Percentiles rank a stretch among this genome's conserved stretches.
Conservation (phyloP, 78 protist species). For the Cavenderia fasciculata region DNA sequence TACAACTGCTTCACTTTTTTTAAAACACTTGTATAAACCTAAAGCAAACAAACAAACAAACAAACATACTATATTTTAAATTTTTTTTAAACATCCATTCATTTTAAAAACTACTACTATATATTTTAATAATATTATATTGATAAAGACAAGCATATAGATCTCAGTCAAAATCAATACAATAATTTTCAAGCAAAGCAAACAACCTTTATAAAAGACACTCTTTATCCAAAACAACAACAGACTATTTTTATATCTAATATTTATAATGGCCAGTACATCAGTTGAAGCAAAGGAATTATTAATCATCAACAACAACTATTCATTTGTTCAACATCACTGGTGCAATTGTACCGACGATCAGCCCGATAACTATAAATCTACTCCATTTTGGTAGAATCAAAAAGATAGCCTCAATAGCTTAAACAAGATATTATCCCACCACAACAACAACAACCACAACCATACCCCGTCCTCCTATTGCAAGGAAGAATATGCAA, state of each 20-base stretch:
- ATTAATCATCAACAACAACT: neutral
- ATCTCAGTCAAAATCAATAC: too few relatives aligned
- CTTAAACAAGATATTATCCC: too few relatives aligned
- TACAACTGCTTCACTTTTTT: too few relatives aligned
- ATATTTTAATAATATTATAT: too few relatives aligned
- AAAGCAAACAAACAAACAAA: too few relatives aligned
- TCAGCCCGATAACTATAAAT: neutral
- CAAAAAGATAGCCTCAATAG: too few relatives aligned
- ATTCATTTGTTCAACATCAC: neutral
- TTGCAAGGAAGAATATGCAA: neutral
- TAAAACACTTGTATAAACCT: too few relatives aligned
- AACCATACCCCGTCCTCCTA: neutral
- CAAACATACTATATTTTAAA: too few relatives aligned
- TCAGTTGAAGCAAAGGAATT: conserved; percentile 3
- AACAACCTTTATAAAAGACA: neutral
- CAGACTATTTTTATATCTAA: neutral
- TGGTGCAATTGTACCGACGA: neutral
- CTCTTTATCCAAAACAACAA: neutral
- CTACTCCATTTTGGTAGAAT: conserved; percentile 12
- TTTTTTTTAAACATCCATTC: too few relatives aligned
- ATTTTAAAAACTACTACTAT: too few relatives aligned
- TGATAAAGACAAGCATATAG: too few relatives aligned
- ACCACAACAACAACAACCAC: too few relatives aligned
- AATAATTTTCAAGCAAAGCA: neutral
- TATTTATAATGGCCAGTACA: conserved; percentile 18